Percentiles rank a stretch among this genome's conserved stretches.
These are phyloP conservation scores for Citrus australasica DNA, from an alignment of 345 rosid genomes.

Conservation along the genomic window DNA sequence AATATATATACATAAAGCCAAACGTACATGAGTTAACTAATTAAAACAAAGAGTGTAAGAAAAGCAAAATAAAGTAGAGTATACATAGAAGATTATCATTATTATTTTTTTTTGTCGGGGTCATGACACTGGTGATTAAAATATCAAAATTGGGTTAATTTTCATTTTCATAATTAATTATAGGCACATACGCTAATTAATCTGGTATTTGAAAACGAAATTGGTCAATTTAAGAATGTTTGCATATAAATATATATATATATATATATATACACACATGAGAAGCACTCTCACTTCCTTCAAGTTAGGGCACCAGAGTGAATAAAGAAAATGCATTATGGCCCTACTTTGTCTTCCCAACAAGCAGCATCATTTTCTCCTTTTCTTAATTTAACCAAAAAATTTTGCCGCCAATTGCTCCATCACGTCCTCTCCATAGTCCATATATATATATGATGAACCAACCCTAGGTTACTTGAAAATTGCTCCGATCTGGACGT, in stretches of 20 bases:
- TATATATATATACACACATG: not conserved
- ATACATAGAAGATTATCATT: not conserved
- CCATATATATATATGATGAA: no score
- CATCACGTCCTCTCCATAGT: not conserved
- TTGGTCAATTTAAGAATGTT: not conserved
- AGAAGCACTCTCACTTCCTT: conserved; percentile 12
- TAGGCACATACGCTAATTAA: not conserved
- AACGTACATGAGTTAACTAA: not conserved
- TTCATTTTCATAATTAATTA: not conserved
- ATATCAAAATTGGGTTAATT: no score
- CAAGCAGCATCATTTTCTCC: not conserved
- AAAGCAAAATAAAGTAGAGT: not conserved
- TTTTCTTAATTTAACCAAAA: conserved; percentile 3
- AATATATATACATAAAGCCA: not conserved
- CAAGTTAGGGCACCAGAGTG: conserved; percentile 1
- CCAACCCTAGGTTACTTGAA: no score
- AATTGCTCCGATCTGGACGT: no score
- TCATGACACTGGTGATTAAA: not conserved
- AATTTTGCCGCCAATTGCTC: conserved; percentile 29
- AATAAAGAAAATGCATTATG: not conserved
- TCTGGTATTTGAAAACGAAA: not conserved
- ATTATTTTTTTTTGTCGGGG: not conserved
- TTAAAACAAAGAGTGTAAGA: not conserved
- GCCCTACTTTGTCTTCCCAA: not conserved
- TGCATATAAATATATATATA: no score